Base-by-base conservation (phyloP, 495 filamentous ascomycete genomes). In the Neurospora sp. region DNA sequence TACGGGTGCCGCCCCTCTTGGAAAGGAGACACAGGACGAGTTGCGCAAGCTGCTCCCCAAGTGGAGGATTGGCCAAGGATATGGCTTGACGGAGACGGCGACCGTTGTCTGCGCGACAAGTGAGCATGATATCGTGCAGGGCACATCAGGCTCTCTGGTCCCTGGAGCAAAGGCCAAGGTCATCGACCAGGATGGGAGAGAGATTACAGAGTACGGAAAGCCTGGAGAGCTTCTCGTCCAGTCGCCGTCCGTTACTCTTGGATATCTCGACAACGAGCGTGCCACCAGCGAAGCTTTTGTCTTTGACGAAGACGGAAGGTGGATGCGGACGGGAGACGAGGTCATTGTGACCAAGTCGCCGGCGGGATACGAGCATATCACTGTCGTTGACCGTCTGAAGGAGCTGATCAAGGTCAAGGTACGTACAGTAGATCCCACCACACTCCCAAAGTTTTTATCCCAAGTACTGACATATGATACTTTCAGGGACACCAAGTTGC, bases 381-480 rank as follows among this genome's bases (percentile, higher is more conserved):
- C 90, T 75, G 92, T 97, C 54, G 92, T 94, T 4, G 94, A 97
- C 78, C 89, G 94, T 3, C 90, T 97, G 77, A 97, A 97, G 85
- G 94, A 97, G 81, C 83, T 97, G 71, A 96, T 97, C 83, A 97
- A 97, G 82, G 91, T 94, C 77, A 97, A 96, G 89, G 92, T 93
- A 81, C 48, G 86, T 77, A 39, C 37, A 5, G 37, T 8, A 71
- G 54, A 14, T 31, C 3, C 31, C 54, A 27, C 18, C 31, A 6
- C 20, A 42, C 39, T 44, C 71, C 59, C 59, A 70, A 70, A 70
- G 42, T 2, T 44, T 71, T 16, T 62, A 2, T 31, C 10, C 27
- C 71, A 23, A 37, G 10, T 14, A 31, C 35, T 31, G 35, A 70
- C 35, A 71, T 59, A 12, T 46, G 70, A 69, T 12, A 14, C 20